Base-by-base conservation (phyloP, 768 basidiomycete genomes). In the Boletus coccyginus region DNA sequence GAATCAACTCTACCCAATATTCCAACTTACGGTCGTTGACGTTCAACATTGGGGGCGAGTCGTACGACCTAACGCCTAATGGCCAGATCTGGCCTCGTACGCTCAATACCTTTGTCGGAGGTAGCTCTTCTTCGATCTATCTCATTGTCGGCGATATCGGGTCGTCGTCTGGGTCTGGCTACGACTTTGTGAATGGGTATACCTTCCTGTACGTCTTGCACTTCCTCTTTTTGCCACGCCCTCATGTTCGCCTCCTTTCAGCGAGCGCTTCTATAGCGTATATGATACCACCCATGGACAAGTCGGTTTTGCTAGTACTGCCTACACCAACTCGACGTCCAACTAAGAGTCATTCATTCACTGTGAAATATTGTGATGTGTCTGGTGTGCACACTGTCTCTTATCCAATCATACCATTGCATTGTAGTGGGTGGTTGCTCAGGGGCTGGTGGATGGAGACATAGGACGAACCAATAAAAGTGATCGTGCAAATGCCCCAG, bases 71-170 rank as follows among this genome's bases (percentile, higher is more conserved):
- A 46, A 79, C 74, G 0, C 73, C 77, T 35, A 76, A 81, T 55
- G 78, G 70, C 7, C 75, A 78, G 55, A 69, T 73, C n/a, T 76
- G 75, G 74, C 76, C 74, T 6, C 69, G 73, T 29, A 32, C 74
- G 13, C 73, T 81, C 40, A 81, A 81, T 69, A 69, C 71, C 8
- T 67, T 70, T 50, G 72, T 81, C 38, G 78, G 79, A 24, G 79
- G 80, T 36, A 66, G 56, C 8, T 38, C 62, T 0, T 43, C 59
- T 56, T 50, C 57, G 55, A 67, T 81, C 33, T 80, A 80, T 64
- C 47, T 75, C 5, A 1, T 74, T 32, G 52, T 75, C 17, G 2
- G 13, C 13, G 66, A 73, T 39, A 36, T 59, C 3, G 67, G 63
- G 3, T 17, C 3, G 0, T 1, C 33, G 0, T 59, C 54, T 27